These are phyloP conservation scores for Phascolomyces articulosus DNA, from an alignment of 371 early-diverging fungal genomes.

Conservation along the genomic window DNA sequence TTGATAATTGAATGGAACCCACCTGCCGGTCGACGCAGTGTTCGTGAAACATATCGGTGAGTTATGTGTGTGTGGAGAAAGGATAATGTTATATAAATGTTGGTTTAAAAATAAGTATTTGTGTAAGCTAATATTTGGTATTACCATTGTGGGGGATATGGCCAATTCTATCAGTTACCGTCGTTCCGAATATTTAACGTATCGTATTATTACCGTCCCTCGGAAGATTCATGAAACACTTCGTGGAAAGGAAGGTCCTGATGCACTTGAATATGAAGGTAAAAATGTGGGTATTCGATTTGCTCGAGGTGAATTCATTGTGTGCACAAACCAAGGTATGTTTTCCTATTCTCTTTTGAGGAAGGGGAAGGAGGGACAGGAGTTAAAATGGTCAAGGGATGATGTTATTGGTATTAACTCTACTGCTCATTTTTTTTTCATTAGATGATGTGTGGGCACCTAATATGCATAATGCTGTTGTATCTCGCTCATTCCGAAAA, in stretches of 20 bases:
- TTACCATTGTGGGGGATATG: too few relatives aligned
- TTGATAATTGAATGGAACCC: conserved; percentile 54
- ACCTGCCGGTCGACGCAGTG: conserved; percentile 25
- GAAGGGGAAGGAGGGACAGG: neutral
- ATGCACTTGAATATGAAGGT: conserved; percentile 37
- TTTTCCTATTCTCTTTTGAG: neutral
- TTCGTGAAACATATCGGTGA: conserved; percentile 41
- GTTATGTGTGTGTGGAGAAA: too few relatives aligned
- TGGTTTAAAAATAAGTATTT: too few relatives aligned
- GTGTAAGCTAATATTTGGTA: too few relatives aligned
- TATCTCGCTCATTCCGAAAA: conserved; percentile 38
- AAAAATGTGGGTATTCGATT: conserved; percentile 51
- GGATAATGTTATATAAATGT: too few relatives aligned
- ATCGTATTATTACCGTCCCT: conserved; percentile 51
- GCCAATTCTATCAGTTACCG: too few relatives aligned
- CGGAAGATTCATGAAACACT: conserved; percentile 33
- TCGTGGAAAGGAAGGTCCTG: conserved; percentile 15
- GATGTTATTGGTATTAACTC: neutral
- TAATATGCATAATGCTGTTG: conserved; percentile 48
- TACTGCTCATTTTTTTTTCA: neutral
- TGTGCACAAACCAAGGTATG: conserved; percentile 48
- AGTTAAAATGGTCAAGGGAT: too few relatives aligned
- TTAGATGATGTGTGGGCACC: conserved; percentile 50
- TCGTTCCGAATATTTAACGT: conserved; percentile 36
- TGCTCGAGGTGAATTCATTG: conserved; percentile 49